Percentiles rank a stretch among this genome's conserved stretches.
Conservation (phyloP, 768 basidiomycete species). For the Leccinum subtestaceum region DNA sequence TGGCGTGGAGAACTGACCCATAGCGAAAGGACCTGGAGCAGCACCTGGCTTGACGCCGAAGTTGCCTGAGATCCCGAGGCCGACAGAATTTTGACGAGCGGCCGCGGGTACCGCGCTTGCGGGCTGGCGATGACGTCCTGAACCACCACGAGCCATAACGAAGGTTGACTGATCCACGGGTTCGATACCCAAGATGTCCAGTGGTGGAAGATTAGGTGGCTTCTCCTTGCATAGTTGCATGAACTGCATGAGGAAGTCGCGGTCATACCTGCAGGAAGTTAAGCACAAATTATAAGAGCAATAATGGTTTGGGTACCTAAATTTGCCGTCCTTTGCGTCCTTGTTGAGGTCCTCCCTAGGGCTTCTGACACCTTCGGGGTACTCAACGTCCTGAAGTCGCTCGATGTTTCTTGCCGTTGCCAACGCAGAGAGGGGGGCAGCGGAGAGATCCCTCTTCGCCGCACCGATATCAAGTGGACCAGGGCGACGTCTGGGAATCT, state of each 20-base stretch:
- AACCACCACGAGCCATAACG: conserved; percentile 58
- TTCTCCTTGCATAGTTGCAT: conserved; percentile 94
- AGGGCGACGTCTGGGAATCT: conserved; percentile 51
- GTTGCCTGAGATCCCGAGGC: conserved; percentile 39
- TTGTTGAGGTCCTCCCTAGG: conserved; percentile 84
- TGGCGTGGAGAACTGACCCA: conserved; percentile 66
- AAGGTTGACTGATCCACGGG: conserved; percentile 57
- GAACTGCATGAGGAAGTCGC: conserved; percentile 96
- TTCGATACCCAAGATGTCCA: conserved; percentile 90
- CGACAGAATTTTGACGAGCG: conserved; percentile 48
- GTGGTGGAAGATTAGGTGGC: conserved; percentile 83
- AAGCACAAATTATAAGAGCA: conserved; percentile 2
- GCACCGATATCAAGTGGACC: conserved; percentile 69
- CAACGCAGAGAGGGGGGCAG: conserved; percentile 52
- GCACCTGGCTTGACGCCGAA: conserved; percentile 31
- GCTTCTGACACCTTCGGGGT: conserved; percentile 80
- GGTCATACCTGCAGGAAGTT: conserved; percentile 73
- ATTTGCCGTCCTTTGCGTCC: conserved; percentile 83
- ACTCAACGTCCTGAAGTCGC: conserved; percentile 71
- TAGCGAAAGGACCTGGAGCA: conserved; percentile 38
- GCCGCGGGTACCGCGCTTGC: conserved; percentile 43
- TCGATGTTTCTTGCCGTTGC: conserved; percentile 83
- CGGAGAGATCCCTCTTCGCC: conserved; percentile 40
- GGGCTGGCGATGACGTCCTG: conserved; percentile 55
- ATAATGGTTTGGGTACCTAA: conserved; percentile 50